Base-by-base conservation (phyloP, 2,329 filamentous ascomycete genomes). In the Fusarium musae region DNA sequence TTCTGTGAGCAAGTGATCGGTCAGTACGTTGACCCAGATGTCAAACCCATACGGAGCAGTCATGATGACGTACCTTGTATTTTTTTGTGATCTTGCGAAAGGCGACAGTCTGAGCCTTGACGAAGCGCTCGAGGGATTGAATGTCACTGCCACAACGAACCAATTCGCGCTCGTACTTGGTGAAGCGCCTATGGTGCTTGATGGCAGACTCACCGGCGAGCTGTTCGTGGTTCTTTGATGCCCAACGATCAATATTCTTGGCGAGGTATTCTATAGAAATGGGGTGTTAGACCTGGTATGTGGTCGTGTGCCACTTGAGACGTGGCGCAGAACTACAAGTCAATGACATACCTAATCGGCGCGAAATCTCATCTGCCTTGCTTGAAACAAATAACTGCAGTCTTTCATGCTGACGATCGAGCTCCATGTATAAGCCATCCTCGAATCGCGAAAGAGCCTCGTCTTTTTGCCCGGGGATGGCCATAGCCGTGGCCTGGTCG, bases 31-130 rank as follows among this genome's bases (percentile, higher is more conserved):
- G 34, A 44, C 26, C 13, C 8, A 12, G 16, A 28, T 19, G 23
- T 57, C 49, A 11, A 30, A 50, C n/a, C 63, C 57, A 21, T n/a
- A 59, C 15, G n/a, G 28, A 44, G 42, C 15, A 65, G 43, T 19
- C 42, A 57, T 37, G 39, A 54, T 37, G 23, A 36, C 36, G 50
- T 34, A 78, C 89, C 85, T 87, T 88, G 83, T 96, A 96, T 80
- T 97, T 97, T 80, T 96, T 96, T 39, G 95, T 84, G 42, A 97
- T 91, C 83, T 97, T 97, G 62, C 90, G 89, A 77, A 97, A 95
- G 8, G 92, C 94, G 9, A 92, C 89, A 15, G 91, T 86, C 79
- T 97, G 94, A 5, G 92, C 92, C 66, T 88, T 87, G 71, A 92
- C 89, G 76, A 96, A 97, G 46, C 93, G 90, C 40, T 89, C 88